A percentile compares a stretch with the other conserved stretches of the same genome.
Conservation (phyloP, 805 yeast genomes). For the Wickerhamomyces strasburgensis region DNA sequence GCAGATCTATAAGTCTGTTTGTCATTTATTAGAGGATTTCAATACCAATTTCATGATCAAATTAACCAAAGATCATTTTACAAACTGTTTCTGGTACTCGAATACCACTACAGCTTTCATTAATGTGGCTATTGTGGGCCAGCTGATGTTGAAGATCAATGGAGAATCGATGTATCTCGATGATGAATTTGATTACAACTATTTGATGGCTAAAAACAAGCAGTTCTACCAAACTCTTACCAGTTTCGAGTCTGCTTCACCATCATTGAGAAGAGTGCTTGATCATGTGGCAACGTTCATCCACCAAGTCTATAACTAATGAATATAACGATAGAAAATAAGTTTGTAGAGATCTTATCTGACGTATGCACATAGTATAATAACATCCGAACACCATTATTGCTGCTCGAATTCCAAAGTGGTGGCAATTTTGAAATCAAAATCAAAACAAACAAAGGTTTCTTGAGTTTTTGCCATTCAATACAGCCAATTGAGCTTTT, state of each 20-base stretch:
- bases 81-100: slow-evolving; percentile 10
- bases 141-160: slow-evolving; percentile 15
- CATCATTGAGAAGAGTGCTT: slow-evolving; percentile 4
- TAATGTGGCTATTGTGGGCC: slow-evolving; percentile 19
- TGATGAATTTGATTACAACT: slow-evolving; percentile 11
- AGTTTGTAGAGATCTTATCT: too few relatives aligned
- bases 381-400: slow-evolving; percentile 7
- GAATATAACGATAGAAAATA: neutral
- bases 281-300: slow-evolving; percentile 7
- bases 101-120: slow-evolving; percentile 15
- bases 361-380: too few relatives aligned
- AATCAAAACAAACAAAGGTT: slow-evolving; percentile 1
- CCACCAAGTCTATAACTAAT: neutral
- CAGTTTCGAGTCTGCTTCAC: slow-evolving; percentile 3
- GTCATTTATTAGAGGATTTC: slow-evolving; percentile 12
- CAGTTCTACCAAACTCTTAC: slow-evolving; percentile 5
- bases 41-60: slow-evolving; percentile 17
- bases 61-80: slow-evolving; percentile 19
- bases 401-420: neutral
- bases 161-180: slow-evolving; percentile 17
- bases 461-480: too few relatives aligned
- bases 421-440: neutral
- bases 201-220: slow-evolving; percentile 2
- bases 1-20: slow-evolving; percentile 14
- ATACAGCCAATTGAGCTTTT: too few relatives aligned